Conservation (phyloP, 305 asterid genomes). For the Nicotiana rustica region DNA sequence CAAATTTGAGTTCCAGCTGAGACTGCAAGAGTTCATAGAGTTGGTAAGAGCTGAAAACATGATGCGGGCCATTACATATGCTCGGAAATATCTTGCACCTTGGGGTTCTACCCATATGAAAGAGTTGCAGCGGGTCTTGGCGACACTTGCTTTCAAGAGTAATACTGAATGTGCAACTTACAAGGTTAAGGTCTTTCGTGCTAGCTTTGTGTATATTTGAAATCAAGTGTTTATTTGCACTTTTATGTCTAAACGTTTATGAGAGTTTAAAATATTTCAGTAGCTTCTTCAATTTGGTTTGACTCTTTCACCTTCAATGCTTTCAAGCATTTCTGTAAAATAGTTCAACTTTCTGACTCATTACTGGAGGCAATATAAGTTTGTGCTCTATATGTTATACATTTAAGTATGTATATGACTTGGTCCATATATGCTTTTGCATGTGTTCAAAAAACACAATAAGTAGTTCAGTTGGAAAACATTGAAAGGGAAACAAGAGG, state of each 20-base stretch:
- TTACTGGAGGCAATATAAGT: background rate
- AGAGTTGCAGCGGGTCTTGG: slow-evolving; percentile 92
- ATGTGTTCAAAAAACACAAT: background rate
- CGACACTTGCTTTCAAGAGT: slow-evolving; percentile 91
- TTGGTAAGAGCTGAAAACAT: slow-evolving; percentile 82
- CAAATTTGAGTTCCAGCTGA: slow-evolving; percentile 94
- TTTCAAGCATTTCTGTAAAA: background rate
- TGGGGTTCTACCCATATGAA: slow-evolving; percentile 97
- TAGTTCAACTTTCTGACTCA: slow-evolving; percentile 9
- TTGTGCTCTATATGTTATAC: background rate
- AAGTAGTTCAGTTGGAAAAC: background rate
- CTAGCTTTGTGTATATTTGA: slow-evolving; percentile 15
- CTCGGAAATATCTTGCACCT: slow-evolving; percentile 88
- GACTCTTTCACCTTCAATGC: slow-evolving; percentile 6
- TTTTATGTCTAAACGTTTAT: background rate
- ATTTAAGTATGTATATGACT: background rate
- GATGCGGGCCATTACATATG: slow-evolving; percentile 83
- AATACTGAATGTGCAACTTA: slow-evolving; percentile 79
- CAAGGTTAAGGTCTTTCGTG: slow-evolving; percentile 62
- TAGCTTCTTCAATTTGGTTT: background rate
- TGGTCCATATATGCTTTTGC: background rate
- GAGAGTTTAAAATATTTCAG: background rate
- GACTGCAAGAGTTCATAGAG: slow-evolving; percentile 94
- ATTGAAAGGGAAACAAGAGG: background rate
- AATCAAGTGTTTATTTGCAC: background rate